Evolutionary conservation across 345 rosid genomes (phyloP).

Genomic region (Balakata baccata): DNA sequence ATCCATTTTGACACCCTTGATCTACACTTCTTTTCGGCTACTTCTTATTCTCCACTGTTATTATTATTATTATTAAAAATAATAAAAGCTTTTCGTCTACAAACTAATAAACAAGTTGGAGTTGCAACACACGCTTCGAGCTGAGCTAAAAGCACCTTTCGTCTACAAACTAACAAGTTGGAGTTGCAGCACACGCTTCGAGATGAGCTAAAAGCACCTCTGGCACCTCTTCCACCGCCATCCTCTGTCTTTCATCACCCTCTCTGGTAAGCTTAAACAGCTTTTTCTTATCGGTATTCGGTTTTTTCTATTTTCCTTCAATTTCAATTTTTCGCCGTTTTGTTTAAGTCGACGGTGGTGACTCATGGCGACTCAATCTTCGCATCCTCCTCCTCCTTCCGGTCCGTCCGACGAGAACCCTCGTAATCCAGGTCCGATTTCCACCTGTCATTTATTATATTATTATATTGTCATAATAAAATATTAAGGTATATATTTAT

Average conservation of each 20-base stretch:
- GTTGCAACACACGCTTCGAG: not conserved
- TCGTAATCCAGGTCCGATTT: slow-evolving; percentile 33
- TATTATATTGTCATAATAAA: not conserved
- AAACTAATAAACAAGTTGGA: too few species aligned
- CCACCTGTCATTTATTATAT: not conserved
- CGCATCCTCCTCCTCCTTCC: slow-evolving; percentile 28
- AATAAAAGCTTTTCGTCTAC: too few species aligned
- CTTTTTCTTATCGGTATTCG: not conserved
- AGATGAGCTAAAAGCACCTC: slow-evolving; percentile 22
- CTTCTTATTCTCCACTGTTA: too few species aligned
- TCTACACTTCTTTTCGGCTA: too few species aligned
- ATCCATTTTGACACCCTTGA: too few species aligned
- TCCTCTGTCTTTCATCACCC: not conserved
- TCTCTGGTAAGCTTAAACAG: not conserved
- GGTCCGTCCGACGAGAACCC: slow-evolving; percentile 24
- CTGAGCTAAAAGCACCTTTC: slow-evolving; percentile 21
- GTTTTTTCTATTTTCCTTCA: not conserved
- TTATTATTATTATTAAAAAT: too few species aligned
- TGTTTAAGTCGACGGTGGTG: slow-evolving; percentile 15
- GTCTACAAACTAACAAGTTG: too few species aligned
- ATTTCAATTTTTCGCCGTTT: not conserved
- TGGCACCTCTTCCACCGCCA: slow-evolving; percentile 7
- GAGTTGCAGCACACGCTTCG: not conserved
- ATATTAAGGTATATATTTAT: not conserved
- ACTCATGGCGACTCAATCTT: slow-evolving; percentile 40